Conservation (phyloP, 2,329 filamentous ascomycete species). For the Trichocomaceae sp. region DNA sequence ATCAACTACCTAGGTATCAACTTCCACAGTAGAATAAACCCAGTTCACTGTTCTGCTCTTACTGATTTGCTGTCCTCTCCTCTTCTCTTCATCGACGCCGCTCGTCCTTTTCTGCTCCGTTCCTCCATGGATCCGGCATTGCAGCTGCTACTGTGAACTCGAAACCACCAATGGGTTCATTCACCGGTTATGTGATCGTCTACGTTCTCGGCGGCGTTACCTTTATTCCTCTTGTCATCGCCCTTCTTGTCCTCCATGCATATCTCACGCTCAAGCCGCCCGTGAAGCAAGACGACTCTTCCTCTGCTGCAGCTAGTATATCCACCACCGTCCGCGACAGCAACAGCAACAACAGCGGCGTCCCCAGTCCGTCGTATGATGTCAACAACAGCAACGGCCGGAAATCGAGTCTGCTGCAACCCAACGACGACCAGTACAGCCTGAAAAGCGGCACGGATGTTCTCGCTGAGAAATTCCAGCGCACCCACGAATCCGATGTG, state of each 20-base stretch:
- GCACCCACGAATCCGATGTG: constrained; percentile 63
- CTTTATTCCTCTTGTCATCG: constrained; percentile 68
- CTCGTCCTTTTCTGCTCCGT: background rate
- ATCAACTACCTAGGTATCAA: no score
- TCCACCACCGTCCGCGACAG: background rate
- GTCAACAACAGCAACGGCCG: background rate
- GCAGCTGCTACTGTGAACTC: constrained; percentile 15
- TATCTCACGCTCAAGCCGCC: constrained; percentile 58
- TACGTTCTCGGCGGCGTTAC: constrained; percentile 85
- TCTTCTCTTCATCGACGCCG: background rate
- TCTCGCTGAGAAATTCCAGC: constrained; percentile 56
- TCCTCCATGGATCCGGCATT: constrained; percentile 27
- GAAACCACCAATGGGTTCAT: constrained; percentile 35
- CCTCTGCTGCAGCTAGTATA: background rate
- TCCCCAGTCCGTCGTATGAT: constrained; percentile 14
- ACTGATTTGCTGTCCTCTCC: background rate
- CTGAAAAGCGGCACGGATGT: constrained; percentile 57
- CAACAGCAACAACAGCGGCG: background rate
- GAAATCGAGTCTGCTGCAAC: constrained; percentile 30
- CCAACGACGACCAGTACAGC: constrained; percentile 58
- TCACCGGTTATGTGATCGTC: constrained; percentile 58
- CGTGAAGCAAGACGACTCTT: background rate
- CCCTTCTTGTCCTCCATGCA: constrained; percentile 56
- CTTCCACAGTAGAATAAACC: no score
- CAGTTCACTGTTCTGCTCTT: background rate